Evolutionary conservation across 352 stramenopile species (phyloP), one percentile per base, ranked within the genome.

Genomic region (Phytopythium delawarense): DNA sequence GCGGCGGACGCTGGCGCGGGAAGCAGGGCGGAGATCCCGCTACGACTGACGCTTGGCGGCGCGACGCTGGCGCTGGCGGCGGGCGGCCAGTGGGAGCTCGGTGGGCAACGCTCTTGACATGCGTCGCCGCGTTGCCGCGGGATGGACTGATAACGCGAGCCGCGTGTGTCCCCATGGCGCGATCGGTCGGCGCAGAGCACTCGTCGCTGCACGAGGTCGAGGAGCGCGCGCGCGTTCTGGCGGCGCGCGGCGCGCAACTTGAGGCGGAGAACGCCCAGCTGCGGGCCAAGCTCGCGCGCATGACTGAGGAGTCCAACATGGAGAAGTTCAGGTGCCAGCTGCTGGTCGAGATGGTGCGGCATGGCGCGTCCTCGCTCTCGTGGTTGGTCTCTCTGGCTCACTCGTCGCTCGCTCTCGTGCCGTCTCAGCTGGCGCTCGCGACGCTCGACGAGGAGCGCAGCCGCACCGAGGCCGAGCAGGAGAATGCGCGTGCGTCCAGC

Each of bases 291-390:
- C 88, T 72, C 35, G 37, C 62, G 8, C 83, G 87, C 18, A 71
- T 94, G 61, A 81, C 70, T 3, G 83, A 94, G 49, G 87, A 94
- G 50, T 88, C 76, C 46, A 93, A 93, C 62, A 91, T 96, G 80
- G 84, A 92, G 50, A 92, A 93, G 58, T 96, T 96, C 63, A 96
- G 92, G 64, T 92, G 84, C 58, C 83, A 94, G 59, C 68, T 96
- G 34, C 80, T 96, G 56, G 73, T 96, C 9, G 87, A 96, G 60
- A 96, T 96, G 87, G 84, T 89, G 62, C 56, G 63, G 63, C 57
- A 6, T 4, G 20, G 5, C 20, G 21, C 8, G 18, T 46, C 16
- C 7, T 21, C 20, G 15, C 18, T 23, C 5, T n/a, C 8, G 6
- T 30, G 1, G 44, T 28, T 11, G 44, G 7, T 15, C 20, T 35